Evolutionary conservation across 2,329 filamentous ascomycete species (phyloP).

Genomic region (Trichoderma lentiforme): DNA sequence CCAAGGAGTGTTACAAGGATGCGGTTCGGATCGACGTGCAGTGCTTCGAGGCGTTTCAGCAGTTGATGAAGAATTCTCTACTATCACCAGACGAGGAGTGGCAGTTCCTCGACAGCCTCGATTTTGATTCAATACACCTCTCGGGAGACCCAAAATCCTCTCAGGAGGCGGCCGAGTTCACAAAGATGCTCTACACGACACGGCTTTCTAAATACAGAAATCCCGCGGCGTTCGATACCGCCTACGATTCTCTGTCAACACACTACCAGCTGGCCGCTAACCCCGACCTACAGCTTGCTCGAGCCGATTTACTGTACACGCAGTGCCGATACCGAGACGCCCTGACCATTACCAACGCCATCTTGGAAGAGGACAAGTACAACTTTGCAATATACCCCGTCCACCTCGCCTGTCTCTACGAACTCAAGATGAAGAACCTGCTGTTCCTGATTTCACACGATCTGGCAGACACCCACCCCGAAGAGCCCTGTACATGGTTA

Average conservation of each 20-base stretch:
- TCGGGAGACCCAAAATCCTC: constrained; percentile 57
- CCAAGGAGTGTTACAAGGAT: constrained; percentile 98
- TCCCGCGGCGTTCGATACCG: constrained; percentile 74
- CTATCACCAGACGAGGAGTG: constrained; percentile 88
- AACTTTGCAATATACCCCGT: constrained; percentile 87
- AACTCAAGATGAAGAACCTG: constrained; percentile 80
- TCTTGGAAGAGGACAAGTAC: constrained; percentile 80
- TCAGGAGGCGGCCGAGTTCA: constrained; percentile 85
- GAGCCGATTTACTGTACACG: constrained; percentile 88
- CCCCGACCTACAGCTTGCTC: constrained; percentile 83
- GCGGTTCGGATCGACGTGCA: constrained; percentile 95
- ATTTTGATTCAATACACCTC: constrained; percentile 80
- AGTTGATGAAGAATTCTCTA: constrained; percentile 93
- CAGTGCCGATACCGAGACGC: constrained; percentile 92
- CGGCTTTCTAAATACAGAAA: constrained; percentile 93
- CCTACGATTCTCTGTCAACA: constrained; percentile 85
- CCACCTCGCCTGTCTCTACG: constrained; percentile 86
- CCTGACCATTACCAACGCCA: constrained; percentile 75
- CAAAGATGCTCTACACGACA: constrained; percentile 93
- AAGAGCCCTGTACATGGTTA: constrained; percentile 88
- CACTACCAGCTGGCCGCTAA: constrained; percentile 88
- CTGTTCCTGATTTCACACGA: constrained; percentile 92
- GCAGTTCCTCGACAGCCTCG: constrained; percentile 79
- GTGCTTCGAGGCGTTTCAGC: constrained; percentile 97
- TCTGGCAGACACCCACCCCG: constrained; percentile 84